Evolutionary conservation across 2,329 filamentous ascomycete genomes (phyloP), one percentile per base, ranked within the genome.

Genomic region (Xylariaceae sp.): DNA sequence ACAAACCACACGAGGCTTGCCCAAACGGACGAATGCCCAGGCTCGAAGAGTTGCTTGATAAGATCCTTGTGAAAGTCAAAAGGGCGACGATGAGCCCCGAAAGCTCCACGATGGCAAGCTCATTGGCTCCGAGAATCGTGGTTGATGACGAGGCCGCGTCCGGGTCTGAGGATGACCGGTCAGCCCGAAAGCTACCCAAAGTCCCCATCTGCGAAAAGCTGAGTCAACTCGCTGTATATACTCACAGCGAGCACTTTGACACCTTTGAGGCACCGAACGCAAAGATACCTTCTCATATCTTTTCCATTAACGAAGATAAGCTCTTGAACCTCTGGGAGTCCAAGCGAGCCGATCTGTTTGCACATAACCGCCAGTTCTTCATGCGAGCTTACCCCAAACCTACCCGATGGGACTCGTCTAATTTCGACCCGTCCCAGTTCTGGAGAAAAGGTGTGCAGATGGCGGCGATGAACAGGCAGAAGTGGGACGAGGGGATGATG

Each of bases 401-500:
- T 3, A 74, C 76, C 44, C 81, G 89, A 24, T 73, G 96, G 36
- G 80, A 83, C 53, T 96, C 89, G 31, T 87, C 85, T n/a, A 98
- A 98, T 59, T 92, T 92, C 28, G 89, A 97, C 54, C 92, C 92
- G 1, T 81, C 88, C 47, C 80, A 80, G 30, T 94, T 88, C 59
- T 98, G 92, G 92, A 81, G 88, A 34, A 81, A 86, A 37, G 92
- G 92, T 18, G 89, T 96, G 14, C 92, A 98, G 62, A 97, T 98
- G 90, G 89, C 88, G 4, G 90, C 92, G 13, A 75, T 97, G 61
- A 98, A 98, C 61, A 97, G 92, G 90, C 92, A 98, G 63, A 90
- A 84, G 3, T 84, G 89, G 51, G 90, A 97, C 59, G 79, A 92
- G 40, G 86, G 87, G 30, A 94, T 96, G 77, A 94, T 97, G 71